Percentiles rank a stretch among this genome's conserved stretches.
phyloP scores from a whole-genome alignment of 306 rosid genomes.

The Inga leiocalycina region DNA sequence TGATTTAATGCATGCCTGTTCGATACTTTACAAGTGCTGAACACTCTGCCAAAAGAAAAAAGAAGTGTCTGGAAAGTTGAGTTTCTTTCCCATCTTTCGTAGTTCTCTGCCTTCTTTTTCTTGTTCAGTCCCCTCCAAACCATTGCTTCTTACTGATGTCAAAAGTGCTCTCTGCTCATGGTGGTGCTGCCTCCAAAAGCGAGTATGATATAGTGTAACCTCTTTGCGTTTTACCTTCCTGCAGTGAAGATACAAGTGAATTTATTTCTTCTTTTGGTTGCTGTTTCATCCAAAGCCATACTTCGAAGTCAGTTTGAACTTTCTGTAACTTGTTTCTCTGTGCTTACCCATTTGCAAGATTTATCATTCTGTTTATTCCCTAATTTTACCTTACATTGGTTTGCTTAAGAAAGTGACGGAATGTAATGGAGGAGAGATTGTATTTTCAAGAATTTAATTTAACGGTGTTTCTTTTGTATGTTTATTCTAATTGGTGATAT shows the following conservation, averaged over 20 bases:
- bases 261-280: constrained; percentile 20
- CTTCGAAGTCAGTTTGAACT: background rate
- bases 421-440: constrained; percentile 13
- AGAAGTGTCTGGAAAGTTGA: constrained; percentile 20
- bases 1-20: constrained; percentile 21
- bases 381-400: constrained; percentile 24
- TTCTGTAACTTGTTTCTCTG: background rate
- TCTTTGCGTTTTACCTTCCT: background rate
- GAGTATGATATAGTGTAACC: constrained; percentile 6
- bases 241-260: constrained; percentile 11
- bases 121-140: constrained; percentile 15
- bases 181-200: constrained; percentile 7
- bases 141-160: constrained; percentile 28
- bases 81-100: background rate
- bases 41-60: background rate
- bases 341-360: constrained; percentile 8
- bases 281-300: constrained; percentile 17
- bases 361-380: background rate
- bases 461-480: background rate
- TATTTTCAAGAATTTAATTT: background rate
- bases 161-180: constrained; percentile 5
- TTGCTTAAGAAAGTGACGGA: constrained; percentile 4
- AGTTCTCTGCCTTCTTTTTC: constrained; percentile 3
- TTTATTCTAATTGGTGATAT: background rate
- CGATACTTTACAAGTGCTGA: constrained; percentile 1